A percentile compares a stretch with the other conserved stretches of the same genome.
Conservation (phyloP, 805 yeast genomes). For the Naumovozyma baii region DNA sequence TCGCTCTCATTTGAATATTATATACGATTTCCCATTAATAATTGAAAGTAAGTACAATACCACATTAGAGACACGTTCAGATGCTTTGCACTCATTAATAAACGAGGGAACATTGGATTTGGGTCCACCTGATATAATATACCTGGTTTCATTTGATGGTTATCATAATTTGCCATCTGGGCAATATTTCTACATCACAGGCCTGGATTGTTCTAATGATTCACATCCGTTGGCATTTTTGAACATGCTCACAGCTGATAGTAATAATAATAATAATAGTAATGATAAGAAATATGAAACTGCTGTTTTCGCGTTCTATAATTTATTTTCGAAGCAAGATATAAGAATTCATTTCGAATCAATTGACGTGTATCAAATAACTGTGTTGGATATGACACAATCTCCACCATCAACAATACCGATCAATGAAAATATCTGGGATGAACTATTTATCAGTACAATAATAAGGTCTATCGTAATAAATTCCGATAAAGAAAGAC, state of each 20-base stretch:
- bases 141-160: constrained; percentile 35
- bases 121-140: constrained; percentile 65
- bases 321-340: constrained; percentile 62
- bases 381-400: constrained; percentile 4
- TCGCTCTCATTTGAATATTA: neutral
- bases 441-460: constrained; percentile 51
- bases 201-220: constrained; percentile 38
- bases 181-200: constrained; percentile 40
- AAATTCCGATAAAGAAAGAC: constrained; percentile 45
- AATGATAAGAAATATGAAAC: neutral
- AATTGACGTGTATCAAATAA: constrained; percentile 24
- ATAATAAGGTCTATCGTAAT: constrained; percentile 45
- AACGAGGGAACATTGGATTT: constrained; percentile 31
- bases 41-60: constrained; percentile 20
- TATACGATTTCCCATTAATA: constrained; percentile 12
- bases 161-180: constrained; percentile 39
- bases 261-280: too few relatives aligned
- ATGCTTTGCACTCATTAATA: constrained; percentile 12
- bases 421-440: constrained; percentile 40
- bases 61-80: constrained; percentile 17
- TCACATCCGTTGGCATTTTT: constrained; percentile 41
- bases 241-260: too few relatives aligned
- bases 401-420: constrained; percentile 3
- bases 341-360: constrained; percentile 48
- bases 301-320: constrained; percentile 46